Evolutionary conservation across 768 basidiomycete species (phyloP), one percentile per base, ranked within the genome.

Genomic region (Aureoboletus auriporus): DNA sequence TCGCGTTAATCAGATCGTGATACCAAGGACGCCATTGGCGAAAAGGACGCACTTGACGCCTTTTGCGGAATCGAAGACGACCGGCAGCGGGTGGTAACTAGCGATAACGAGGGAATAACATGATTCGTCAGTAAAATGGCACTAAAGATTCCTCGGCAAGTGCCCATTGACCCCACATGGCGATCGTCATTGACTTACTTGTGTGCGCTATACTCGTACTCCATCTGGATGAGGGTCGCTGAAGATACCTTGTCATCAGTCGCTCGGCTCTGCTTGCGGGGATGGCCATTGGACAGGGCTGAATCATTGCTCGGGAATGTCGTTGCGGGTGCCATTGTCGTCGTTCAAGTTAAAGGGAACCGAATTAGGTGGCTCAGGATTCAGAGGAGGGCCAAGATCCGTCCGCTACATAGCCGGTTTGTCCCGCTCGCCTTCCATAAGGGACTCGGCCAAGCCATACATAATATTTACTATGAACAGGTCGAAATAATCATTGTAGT

Each of bases 61-160:
- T 53, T 79, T 78, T 17, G 89, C 95, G 39, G 80, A 78, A 56
- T 96, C 93, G 61, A 98, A 95, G 42, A 96, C 94, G 52, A 96
- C 81, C 8, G 95, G 94, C 8, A 98, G 73, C 0, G 96, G 94
- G 64, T 96, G 93, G 66, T 98, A 97, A 71, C 95, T 97, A 72
- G 64, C 44, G 74, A 64, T 23, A 4, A 23, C 20, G 74, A 57
- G 57, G 65, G 73, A 70, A 74, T 42, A 64, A 61, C 45, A 51
- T 58, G 63, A 71, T 57, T 59, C 64, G 72, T 67, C 45, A 60
- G 54, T 43, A 16, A 56, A 23, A 23, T 23, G 20, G 20, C 20
- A 23, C 20, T 23, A 23, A 23, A 23, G 20, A 23, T 23, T 23
- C 20, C 4, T 23, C 20, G 20, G 20, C 20, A 23, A 23, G 20